Evolutionary conservation across 805 yeast genomes (phyloP).

Genomic region (Kazachstania martiniae): DNA sequence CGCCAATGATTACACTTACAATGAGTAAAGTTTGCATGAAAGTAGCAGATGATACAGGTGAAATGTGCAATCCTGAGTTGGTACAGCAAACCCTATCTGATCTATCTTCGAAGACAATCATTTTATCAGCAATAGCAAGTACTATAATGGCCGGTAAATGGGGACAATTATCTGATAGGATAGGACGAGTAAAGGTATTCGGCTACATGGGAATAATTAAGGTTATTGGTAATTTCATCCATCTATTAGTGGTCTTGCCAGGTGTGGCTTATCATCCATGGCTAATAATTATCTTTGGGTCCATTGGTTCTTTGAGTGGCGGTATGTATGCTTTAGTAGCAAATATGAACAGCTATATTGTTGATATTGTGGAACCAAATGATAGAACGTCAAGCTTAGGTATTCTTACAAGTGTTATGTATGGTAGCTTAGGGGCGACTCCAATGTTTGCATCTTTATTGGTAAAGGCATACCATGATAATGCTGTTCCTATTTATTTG

Average conservation of each 20-base stretch:
- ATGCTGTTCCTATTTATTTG: conserved; percentile 25
- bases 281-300: conserved; percentile 34
- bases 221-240: conserved; percentile 14
- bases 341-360: conserved; percentile 54
- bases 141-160: conserved; percentile 50
- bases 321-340: conserved; percentile 46
- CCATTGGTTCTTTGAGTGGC: conserved; percentile 49
- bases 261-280: conserved; percentile 29
- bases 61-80: conserved; percentile 28
- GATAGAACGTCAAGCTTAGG: conserved; percentile 52
- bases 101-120: conserved; percentile 35
- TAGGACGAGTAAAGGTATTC: conserved; percentile 49
- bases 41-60: conserved; percentile 15
- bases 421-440: conserved; percentile 52
- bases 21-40: conserved; percentile 30
- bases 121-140: conserved; percentile 35
- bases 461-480: conserved; percentile 20
- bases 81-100: conserved; percentile 39
- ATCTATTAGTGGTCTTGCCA: conserved; percentile 24
- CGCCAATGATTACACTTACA: conserved; percentile 30
- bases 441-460: conserved; percentile 46
- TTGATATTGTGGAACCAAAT: conserved; percentile 60
- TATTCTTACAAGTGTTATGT: conserved; percentile 45
- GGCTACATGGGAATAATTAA: conserved; percentile 23
- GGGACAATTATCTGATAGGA: conserved; percentile 52